Percentiles rank a stretch among this genome's conserved stretches.
These are phyloP conservation scores for Buddleja alternifolia DNA, from an alignment of 257 asterid species.

Conservation along the genomic window DNA sequence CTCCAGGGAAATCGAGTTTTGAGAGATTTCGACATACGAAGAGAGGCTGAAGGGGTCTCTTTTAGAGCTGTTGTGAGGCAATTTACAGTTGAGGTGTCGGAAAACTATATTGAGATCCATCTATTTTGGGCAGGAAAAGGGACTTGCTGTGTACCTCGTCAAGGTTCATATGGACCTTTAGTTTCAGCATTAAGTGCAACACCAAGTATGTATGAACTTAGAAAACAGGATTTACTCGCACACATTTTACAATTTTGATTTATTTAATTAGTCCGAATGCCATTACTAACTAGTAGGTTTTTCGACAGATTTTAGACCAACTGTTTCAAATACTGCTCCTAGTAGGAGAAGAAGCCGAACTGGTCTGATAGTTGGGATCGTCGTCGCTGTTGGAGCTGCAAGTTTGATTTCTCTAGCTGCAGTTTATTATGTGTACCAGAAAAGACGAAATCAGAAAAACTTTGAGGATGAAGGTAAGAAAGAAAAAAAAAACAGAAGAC, in stretches of 20 bases:
- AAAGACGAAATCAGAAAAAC: constrained; percentile 44
- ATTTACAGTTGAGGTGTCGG: constrained; percentile 49
- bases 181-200: constrained; percentile 74
- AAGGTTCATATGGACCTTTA: constrained; percentile 67
- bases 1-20: constrained; percentile 54
- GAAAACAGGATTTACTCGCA: neutral
- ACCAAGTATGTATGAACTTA: constrained; percentile 47
- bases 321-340: constrained; percentile 57
- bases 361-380: constrained; percentile 68
- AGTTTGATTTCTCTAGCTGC: constrained; percentile 43
- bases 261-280: neutral
- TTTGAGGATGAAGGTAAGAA: constrained; percentile 60
- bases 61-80: constrained; percentile 46
- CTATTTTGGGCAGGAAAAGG: constrained; percentile 90
- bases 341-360: constrained; percentile 40
- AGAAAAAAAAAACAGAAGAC: no score
- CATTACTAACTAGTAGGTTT: constrained; percentile 6
- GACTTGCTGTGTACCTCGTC: constrained; percentile 75
- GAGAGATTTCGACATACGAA: constrained; percentile 63
- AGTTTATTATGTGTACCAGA: constrained; percentile 36
- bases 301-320: constrained; percentile 65
- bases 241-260: neutral
- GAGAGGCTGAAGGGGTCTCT: constrained; percentile 48
- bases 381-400: constrained; percentile 45
- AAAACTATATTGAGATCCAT: constrained; percentile 75